Evolutionary conservation across 139 green algal species (phyloP).

Genomic region (Nannochloris sp.): DNA sequence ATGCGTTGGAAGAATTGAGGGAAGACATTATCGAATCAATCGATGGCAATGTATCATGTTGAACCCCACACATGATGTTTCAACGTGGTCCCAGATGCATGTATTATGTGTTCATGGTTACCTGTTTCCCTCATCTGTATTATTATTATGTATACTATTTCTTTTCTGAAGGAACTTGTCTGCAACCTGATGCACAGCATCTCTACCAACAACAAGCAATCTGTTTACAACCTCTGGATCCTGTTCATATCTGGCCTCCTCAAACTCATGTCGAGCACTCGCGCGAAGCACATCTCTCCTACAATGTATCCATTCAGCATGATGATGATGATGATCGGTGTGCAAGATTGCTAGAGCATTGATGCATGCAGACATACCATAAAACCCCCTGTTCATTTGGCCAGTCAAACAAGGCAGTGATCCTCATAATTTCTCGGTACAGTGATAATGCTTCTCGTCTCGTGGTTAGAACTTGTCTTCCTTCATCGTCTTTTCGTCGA

Average conservation of each 20-base stretch:
- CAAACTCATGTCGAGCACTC: constrained; percentile 40
- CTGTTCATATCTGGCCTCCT: constrained; percentile 24
- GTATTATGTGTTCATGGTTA: too few relatives aligned
- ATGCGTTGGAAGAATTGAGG: neutral
- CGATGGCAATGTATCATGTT: too few relatives aligned
- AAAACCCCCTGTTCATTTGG: neutral
- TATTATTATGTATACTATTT: neutral
- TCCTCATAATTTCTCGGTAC: constrained; percentile 15
- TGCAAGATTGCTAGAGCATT: neutral
- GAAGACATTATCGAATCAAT: constrained; percentile 1
- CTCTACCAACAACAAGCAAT: constrained; percentile 37
- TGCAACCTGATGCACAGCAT: constrained; percentile 28
- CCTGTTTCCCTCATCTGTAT: neutral
- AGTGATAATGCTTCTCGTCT: constrained; percentile 10
- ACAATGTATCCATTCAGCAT: neutral
- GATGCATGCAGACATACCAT: constrained; percentile 1
- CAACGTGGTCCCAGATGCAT: too few relatives aligned
- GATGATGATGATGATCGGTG: too few relatives aligned
- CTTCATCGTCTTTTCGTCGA: neutral
- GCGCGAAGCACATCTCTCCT: constrained; percentile 38
- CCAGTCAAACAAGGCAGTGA: constrained; percentile 13
- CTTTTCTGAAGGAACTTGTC: constrained; percentile 3
- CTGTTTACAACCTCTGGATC: constrained; percentile 39
- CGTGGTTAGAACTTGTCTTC: constrained; percentile 2
- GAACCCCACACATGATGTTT: too few relatives aligned